phyloP scores from a whole-genome alignment of 2,329 filamentous ascomycete species.

The Myriosclerotinia curreyana region DNA sequence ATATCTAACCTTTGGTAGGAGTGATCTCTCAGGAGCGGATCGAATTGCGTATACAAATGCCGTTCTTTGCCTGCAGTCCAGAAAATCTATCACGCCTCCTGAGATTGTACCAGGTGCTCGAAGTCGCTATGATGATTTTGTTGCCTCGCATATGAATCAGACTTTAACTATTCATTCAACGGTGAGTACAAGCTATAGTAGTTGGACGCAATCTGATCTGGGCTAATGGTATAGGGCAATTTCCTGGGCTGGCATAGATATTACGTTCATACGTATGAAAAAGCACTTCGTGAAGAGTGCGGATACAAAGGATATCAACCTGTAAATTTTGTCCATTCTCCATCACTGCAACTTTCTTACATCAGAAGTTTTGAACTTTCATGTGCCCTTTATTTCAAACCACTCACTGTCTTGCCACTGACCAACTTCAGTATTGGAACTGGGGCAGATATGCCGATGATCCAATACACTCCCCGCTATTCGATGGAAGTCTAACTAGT shows the following conservation, averaged over 20 bases:
- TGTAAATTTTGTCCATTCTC: slow-evolving; percentile 38
- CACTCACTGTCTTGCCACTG: background rate
- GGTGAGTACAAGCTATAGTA: slow-evolving; percentile 24
- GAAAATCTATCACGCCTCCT: slow-evolving; percentile 36
- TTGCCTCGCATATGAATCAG: slow-evolving; percentile 40
- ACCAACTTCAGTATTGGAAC: slow-evolving; percentile 40
- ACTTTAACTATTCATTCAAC: slow-evolving; percentile 32
- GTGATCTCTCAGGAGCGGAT: slow-evolving; percentile 25
- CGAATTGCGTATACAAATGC: slow-evolving; percentile 40
- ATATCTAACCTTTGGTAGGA: slow-evolving; percentile 22
- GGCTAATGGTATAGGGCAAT: slow-evolving; percentile 24
- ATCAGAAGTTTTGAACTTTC: background rate
- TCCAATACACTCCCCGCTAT: slow-evolving; percentile 48
- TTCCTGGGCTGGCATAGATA: slow-evolving; percentile 47
- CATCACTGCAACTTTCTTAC: background rate
- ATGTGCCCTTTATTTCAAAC: background rate
- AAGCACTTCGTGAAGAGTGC: slow-evolving; percentile 44
- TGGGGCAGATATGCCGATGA: slow-evolving; percentile 49
- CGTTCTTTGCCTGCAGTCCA: slow-evolving; percentile 41
- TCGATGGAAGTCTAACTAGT: slow-evolving; percentile 52
- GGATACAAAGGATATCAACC: slow-evolving; percentile 45
- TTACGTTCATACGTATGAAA: slow-evolving; percentile 44
- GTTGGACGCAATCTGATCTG: slow-evolving; percentile 23
- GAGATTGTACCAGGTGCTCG: slow-evolving; percentile 38
- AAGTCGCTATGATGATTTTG: slow-evolving; percentile 42